phyloP scores from a whole-genome alignment of 1,139 yeast genomes.

The Hyphopichia wangnamkhiaoensis region DNA sequence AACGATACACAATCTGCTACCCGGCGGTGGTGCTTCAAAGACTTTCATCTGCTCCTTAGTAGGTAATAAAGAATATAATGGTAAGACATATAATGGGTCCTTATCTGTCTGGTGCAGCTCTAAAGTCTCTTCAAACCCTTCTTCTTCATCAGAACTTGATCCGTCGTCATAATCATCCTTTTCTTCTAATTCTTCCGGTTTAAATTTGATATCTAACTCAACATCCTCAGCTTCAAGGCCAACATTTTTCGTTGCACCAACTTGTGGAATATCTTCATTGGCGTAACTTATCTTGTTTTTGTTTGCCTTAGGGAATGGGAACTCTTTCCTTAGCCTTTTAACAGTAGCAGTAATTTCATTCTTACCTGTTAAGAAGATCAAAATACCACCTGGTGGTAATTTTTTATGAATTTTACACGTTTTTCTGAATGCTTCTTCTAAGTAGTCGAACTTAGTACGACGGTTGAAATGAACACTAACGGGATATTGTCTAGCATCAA shows the following conservation, averaged over 20 bases:
- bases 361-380: slow-evolving; percentile 91
- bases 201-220: slow-evolving; percentile 65
- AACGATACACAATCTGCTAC: slow-evolving; percentile 84
- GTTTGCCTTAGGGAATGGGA: slow-evolving; percentile 53
- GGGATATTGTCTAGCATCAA: slow-evolving; percentile 95
- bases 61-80: slow-evolving; percentile 88
- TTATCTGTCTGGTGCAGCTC: slow-evolving; percentile 74
- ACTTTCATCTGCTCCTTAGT: slow-evolving; percentile 94
- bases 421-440: slow-evolving; percentile 85
- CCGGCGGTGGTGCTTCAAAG: slow-evolving; percentile 81
- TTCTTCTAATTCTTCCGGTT: slow-evolving; percentile 27
- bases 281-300: slow-evolving; percentile 16
- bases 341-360: slow-evolving; percentile 84
- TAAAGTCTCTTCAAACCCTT: slow-evolving; percentile 83
- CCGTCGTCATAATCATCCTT: slow-evolving; percentile 39
- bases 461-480: slow-evolving; percentile 90
- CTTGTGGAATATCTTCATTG: slow-evolving; percentile 38
- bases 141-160: slow-evolving; percentile 60
- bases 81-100: slow-evolving; percentile 88
- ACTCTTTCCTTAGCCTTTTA: slow-evolving; percentile 63
- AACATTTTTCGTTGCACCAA: slow-evolving; percentile 60
- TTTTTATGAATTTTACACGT: slow-evolving; percentile 82
- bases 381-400: slow-evolving; percentile 92
- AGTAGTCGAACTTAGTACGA: slow-evolving; percentile 72
- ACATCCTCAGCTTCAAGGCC: slow-evolving; percentile 86